These are phyloP conservation scores for Coemansia reversa DNA, from an alignment of 192 early-diverging fungal genomes.

Conservation along the genomic window DNA sequence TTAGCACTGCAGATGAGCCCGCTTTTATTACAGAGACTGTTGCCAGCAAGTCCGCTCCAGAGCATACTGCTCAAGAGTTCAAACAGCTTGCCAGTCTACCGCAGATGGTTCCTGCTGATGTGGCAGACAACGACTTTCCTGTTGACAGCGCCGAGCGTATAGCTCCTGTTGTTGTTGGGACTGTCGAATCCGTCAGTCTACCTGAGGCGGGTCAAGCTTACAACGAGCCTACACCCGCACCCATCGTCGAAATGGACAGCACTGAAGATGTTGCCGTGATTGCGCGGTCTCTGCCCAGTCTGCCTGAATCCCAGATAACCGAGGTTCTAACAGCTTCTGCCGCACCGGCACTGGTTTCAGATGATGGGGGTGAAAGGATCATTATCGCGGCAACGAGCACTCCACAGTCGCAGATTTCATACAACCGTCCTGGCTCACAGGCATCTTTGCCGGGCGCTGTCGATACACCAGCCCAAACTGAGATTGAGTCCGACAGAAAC, in stretches of 20 bases:
- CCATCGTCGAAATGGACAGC: slow-evolving; percentile 5
- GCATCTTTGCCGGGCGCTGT: slow-evolving; percentile 13
- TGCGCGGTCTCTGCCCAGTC: slow-evolving; percentile 11
- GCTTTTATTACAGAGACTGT: neutral
- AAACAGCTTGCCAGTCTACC: slow-evolving; percentile 1
- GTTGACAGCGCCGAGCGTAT: slow-evolving; percentile 15
- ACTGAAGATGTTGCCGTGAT: slow-evolving; percentile 9
- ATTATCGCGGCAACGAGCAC: slow-evolving; percentile 18
- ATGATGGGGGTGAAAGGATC: neutral
- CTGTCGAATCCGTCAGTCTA: slow-evolving; percentile 14
- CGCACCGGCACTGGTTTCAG: neutral
- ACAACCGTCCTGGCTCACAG: slow-evolving; percentile 42
- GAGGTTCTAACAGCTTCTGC: neutral
- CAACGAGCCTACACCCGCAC: slow-evolving; percentile 7
- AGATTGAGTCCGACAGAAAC: neutral
- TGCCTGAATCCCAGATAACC: neutral
- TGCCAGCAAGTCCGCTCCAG: neutral
- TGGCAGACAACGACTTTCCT: neutral
- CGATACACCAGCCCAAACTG: slow-evolving; percentile 7
- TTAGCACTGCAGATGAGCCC: neutral
- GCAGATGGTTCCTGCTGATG: slow-evolving; percentile 10
- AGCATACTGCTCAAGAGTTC: slow-evolving; percentile 2
- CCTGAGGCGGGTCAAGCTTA: slow-evolving; percentile 12
- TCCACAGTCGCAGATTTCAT: slow-evolving; percentile 42
- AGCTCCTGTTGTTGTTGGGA: slow-evolving; percentile 44